Evolutionary conservation across 2,329 filamentous ascomycete species (phyloP), one percentile per base, ranked within the genome.

Genomic region (Alternaria alternata): DNA sequence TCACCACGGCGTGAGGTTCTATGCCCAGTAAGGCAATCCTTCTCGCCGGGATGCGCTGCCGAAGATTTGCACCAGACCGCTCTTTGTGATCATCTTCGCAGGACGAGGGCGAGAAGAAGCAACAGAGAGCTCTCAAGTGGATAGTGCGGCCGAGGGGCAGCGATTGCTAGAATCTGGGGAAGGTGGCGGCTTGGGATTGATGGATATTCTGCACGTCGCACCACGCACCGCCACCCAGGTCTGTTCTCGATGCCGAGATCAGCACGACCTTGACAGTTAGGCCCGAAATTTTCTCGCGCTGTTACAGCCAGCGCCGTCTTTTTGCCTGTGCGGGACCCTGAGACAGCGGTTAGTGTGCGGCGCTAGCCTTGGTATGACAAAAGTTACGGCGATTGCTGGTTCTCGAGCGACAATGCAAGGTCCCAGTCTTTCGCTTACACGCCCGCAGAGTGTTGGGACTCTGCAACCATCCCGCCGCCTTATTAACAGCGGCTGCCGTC

Each of bases 401-500:
- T 63, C 71, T 69, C 63, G 65, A 70, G 59, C 59, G 59, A 28
- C 53, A 30, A 68, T 74, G 73, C 75, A 76, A 72, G 73, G 72
- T 73, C 71, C 74, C 71, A 69, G 64, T 67, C 60, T 61, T 66
- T 74, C 72, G 72, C 71, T 70, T 74, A 71, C 61, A 38, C 18
- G 51, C 61, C 61, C 52, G 56, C 59, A 68, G 54, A 62, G 61
- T 66, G 64, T 67, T 69, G 64, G 67, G 70, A 68, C 14, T 28
- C 54, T 42, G 38, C 39, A 32, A 67, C 61, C 44, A 44, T 55
- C 49, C 61, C 60, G 48, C 63, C 61, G 54, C 60, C 47, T 57
- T 60, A 57, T 60, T 57, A 60, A 60, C 38, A 51, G n/a, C 18
- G 18, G 18, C 46, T 54, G 39, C 46, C 20, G 39, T 48, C 55